Evolutionary conservation across 306 rosid genomes (phyloP), one percentile per base, ranked within the genome.

Genomic region (Gastrolobium villosum): DNA sequence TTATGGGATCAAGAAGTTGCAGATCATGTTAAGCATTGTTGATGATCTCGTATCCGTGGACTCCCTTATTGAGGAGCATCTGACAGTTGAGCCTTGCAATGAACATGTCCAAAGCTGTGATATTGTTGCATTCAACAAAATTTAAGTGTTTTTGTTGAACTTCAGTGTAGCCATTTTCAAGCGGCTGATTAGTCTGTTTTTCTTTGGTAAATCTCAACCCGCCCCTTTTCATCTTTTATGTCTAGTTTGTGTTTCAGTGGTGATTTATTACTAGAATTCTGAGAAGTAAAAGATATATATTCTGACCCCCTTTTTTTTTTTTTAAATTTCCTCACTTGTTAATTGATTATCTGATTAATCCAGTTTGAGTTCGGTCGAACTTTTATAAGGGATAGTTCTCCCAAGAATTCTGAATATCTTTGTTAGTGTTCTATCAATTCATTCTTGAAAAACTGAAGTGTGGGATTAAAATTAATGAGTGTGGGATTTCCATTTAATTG

Each of bases 51-150:
- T 92, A 28, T 92, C 97, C 0, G 91, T 89, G 61, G 97, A 92
- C 78, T 0, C 71, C 66, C 90, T 92, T 5, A 85, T 92, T 5
- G 97, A 92, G 86, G 97, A 92, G 71, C 71, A 28, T 2, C 93
- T 92, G 26, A 92, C 94, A 0, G 93, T 69, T 1, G 91, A 87
- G 70, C 97, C 97, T 2, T 37, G 77, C 80, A 86, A 69, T 5
- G 97, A 89, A 79, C 65, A 80, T 26, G 10, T 92, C 72, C 97
- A 92, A 59, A 92, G 97, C 87, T 92, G 97, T 41, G 97, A 92
- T 87, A 92, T 92, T 26, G 97, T 88, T 11, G 97, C 97, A 54
- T 92, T 92, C 86, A 92, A 92, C 93, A 92, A 92, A 76, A 92
- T 92, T 72, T 92, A 77, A 86, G 80, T 56, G 46, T 41, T 41